These are phyloP conservation scores for Amaranthus palmeri DNA, from an alignment of 148 eudicot genomes.

Conservation along the genomic window DNA sequence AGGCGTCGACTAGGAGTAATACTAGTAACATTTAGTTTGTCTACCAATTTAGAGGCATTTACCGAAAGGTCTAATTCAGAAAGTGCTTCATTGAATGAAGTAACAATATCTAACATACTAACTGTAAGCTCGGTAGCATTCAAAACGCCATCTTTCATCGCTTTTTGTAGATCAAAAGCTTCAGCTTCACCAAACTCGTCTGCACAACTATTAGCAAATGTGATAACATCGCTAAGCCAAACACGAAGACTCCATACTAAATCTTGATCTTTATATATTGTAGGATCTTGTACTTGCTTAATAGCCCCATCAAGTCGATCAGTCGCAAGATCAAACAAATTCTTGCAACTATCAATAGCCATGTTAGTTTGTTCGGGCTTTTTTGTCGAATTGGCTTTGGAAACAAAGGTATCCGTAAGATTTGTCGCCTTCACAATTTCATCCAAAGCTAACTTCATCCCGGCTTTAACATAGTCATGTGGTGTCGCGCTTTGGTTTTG, in stretches of 20 bases:
- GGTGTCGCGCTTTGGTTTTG: constrained; percentile 47
- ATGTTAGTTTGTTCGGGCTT: constrained; percentile 22
- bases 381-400: constrained; percentile 23
- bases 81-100: constrained; percentile 25
- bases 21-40: background rate
- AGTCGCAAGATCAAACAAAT: constrained; percentile 27
- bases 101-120: constrained; percentile 45
- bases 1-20: constrained; percentile 21
- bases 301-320: constrained; percentile 38
- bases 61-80: constrained; percentile 17
- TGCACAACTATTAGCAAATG: constrained; percentile 38
- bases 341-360: constrained; percentile 40
- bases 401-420: constrained; percentile 20
- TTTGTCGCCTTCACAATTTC: constrained; percentile 30
- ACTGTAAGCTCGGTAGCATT: constrained; percentile 43
- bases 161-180: constrained; percentile 29
- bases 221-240: constrained; percentile 50
- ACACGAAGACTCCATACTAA: constrained; percentile 34
- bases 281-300: constrained; percentile 25
- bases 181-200: constrained; percentile 41
- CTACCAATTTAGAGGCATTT: constrained; percentile 22
- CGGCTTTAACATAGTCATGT: constrained; percentile 41
- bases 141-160: constrained; percentile 28
- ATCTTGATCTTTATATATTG: constrained; percentile 22
- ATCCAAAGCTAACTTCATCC: constrained; percentile 33